Conservation (phyloP, 1,284 basidiomycete genomes). For the Apiotrichum akiyoshidainum region DNA sequence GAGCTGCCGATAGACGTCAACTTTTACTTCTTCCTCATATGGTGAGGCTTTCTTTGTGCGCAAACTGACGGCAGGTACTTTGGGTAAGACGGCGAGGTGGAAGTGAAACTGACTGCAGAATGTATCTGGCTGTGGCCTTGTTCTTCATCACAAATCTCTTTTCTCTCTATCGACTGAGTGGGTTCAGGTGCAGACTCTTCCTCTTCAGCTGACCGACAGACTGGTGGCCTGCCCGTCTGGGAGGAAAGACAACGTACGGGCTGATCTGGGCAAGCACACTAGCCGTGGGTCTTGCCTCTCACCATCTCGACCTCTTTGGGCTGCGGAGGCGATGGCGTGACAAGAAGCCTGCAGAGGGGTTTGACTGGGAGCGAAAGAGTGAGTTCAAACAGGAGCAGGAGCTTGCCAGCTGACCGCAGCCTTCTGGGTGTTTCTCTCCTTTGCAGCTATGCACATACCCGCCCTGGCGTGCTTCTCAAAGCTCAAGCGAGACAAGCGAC, state of each 20-base stretch:
- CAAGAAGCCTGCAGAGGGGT: slow-evolving; percentile 34
- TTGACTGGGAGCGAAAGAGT: slow-evolving; percentile 60
- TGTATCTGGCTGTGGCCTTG: slow-evolving; percentile 54
- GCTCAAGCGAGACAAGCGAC: slow-evolving; percentile 48
- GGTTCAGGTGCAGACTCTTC: no score
- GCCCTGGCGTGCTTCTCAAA: slow-evolving; percentile 54
- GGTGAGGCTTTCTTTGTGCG: slow-evolving; percentile 25
- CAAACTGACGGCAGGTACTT: slow-evolving; percentile 37
- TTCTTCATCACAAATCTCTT: slow-evolving; percentile 60
- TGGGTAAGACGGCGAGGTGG: slow-evolving; percentile 24
- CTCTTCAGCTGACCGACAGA: slow-evolving; percentile 26
- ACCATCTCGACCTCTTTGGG: slow-evolving; percentile 52
- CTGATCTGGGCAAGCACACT: slow-evolving; percentile 56
- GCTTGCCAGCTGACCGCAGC: slow-evolving; percentile 30
- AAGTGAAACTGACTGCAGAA: slow-evolving; percentile 24
- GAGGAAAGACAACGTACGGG: slow-evolving; percentile 55
- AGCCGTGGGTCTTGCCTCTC: slow-evolving; percentile 52
- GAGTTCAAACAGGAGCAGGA: slow-evolving; percentile 17
- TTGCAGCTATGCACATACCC: slow-evolving; percentile 57
- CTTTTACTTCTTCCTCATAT: slow-evolving; percentile 55
- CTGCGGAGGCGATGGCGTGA: slow-evolving; percentile 30
- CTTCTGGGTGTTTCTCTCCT: slow-evolving; percentile 57
- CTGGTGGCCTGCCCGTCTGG: slow-evolving; percentile 53
- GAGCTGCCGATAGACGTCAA: slow-evolving; percentile 52
- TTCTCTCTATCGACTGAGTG: slow-evolving; percentile 53